Base-by-base conservation (phyloP, 306 rosid genomes). In the Trifolium fragiferum region DNA sequence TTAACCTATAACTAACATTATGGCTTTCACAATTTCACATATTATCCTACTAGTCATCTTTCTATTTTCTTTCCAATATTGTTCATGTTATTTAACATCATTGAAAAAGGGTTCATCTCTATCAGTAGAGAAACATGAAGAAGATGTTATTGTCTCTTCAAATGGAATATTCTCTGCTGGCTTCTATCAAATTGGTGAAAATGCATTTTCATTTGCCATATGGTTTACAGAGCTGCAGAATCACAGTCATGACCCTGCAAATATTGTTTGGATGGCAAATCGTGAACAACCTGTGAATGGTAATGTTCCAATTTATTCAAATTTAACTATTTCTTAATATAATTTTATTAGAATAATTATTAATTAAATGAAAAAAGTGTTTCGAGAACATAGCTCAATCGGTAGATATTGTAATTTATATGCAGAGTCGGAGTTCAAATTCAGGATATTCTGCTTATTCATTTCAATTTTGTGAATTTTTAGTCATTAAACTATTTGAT, bases 241-340 rank as follows among this genome's bases (percentile, higher is more conserved):
- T 9, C 27, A 69, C 2, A 16, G 3, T 33, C 75, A 38, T 2
- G 19, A 21, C n/a, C 21, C 73, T 2, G 6, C 30, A 19, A 49
- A 81, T 19, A 32, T 80, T 0, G 81, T 81, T 2, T 88, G 90
- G 90, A 86, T 74, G 79, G 89, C 84, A 0, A 84, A 86, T 4
- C 83, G 82, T 5, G 76, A 81, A 62, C 49, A 44, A 1, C 89
- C 84, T 0, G 89, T 82, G 3, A 87, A 85, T 13, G 86, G 86
- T 59, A 30, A 59, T 14, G 2, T 59, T 25, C 0, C 6, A 12
- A 58, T 25, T 25, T 1, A 25, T 25, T 25, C 2, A 25, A 25
- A 25, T 2, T 25, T 25, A 25, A 25, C 27, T 25, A 25, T 25
- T 1, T 25, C 27, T 25, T 25, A 25, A 25, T 25, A 25, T 25